Base-by-base conservation (phyloP, 345 rosid species). In the Erodium maritimum region DNA sequence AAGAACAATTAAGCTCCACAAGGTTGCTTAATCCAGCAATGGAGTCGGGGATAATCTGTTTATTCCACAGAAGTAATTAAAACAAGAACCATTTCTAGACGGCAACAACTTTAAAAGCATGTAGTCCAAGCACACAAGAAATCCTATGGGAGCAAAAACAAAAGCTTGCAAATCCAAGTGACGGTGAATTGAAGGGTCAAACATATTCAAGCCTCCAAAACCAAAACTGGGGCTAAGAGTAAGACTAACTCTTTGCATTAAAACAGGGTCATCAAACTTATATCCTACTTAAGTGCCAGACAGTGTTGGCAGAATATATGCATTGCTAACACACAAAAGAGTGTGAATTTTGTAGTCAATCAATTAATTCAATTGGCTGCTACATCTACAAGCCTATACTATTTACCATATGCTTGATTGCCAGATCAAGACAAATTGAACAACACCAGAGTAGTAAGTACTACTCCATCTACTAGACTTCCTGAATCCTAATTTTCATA, bases 1-100 rank as follows among this genome's bases (percentile, higher is more conserved):
- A 87, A 61, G 88, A 75, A 56, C 80, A 71, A 60, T 80, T 75
- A 54, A 93, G 88, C 73, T 85, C 91, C 66, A 85, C 90, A 34
- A 93, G 90, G 66, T 66, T 77, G 59, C 71, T 75, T 52, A 89
- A 65, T n/a, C 95, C 99, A 55, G 90, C 84, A 23, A 93, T 80
- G 5, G 99, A 89, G 64, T 93, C 96, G 50, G 97, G 97, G 65
- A 93, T 76, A 12, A 60, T 75, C 99, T 93, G 81, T 69, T 65
- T 56, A 62, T 34, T 58, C 53, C 69, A 53, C 51, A 54, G 5
- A 63, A 45, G 56, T 64, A 56, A 64, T 34, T 54, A 48, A 56
- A 42, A 66, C 34, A 34, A 37, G 14, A 37, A 12, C 46, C 46
- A 37, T 3, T 25, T 37, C 46, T 37, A 4, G 46, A 12, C 1